Conservation (phyloP, 306 rosid species). For the Begonia loranthoides region DNA sequence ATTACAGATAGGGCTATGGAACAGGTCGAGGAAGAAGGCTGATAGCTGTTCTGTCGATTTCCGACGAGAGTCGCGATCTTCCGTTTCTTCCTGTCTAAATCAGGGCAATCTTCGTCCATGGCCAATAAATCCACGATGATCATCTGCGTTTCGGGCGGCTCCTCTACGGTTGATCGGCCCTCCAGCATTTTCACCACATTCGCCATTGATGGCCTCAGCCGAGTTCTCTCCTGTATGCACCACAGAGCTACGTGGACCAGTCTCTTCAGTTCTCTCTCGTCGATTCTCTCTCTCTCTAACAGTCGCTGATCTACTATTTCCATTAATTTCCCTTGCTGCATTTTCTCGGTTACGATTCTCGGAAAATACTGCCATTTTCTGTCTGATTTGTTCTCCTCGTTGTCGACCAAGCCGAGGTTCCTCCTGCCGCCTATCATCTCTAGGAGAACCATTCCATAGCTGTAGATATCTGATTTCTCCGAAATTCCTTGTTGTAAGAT, state of each 20-base stretch:
- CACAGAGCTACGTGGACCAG: slow-evolving; percentile 62
- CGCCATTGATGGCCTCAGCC: slow-evolving; percentile 56
- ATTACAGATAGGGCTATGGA: too few relatives aligned
- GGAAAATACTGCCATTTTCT: slow-evolving; percentile 61
- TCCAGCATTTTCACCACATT: slow-evolving; percentile 78
- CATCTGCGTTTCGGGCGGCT: slow-evolving; percentile 73
- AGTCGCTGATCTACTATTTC: slow-evolving; percentile 59
- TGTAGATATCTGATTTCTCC: slow-evolving; percentile 65
- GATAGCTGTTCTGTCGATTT: not conserved
- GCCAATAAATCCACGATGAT: slow-evolving; percentile 44
- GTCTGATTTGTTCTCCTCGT: slow-evolving; percentile 15
- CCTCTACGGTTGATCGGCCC: slow-evolving; percentile 40
- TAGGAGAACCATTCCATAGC: slow-evolving; percentile 86
- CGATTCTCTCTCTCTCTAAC: slow-evolving; percentile 21
- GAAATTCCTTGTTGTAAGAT: slow-evolving; percentile 66
- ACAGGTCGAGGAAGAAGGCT: too few relatives aligned
- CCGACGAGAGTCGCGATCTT: slow-evolving; percentile 19
- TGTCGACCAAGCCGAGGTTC: slow-evolving; percentile 30
- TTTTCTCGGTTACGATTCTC: slow-evolving; percentile 47
- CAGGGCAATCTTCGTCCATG: slow-evolving; percentile 26
- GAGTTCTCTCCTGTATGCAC: slow-evolving; percentile 84
- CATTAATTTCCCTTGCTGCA: slow-evolving; percentile 54
- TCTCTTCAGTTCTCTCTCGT: slow-evolving; percentile 47
- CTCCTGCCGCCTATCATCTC: slow-evolving; percentile 82
- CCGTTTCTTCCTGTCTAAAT: not conserved